phyloP scores from a whole-genome alignment of 345 rosid species.

The Brassica nigra region DNA sequence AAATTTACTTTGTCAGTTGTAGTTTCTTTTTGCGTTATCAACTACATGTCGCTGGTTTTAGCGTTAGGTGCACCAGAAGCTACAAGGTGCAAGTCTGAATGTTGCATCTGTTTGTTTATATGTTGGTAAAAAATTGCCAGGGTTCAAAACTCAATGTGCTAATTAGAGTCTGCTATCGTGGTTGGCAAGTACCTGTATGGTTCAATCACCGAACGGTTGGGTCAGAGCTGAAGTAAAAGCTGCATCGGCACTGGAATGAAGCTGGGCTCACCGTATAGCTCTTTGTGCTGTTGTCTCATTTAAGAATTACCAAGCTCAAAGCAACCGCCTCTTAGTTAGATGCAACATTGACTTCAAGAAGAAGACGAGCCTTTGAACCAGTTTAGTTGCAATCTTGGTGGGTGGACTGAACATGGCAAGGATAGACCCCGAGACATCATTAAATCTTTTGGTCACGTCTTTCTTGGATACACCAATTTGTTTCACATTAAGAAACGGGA shows the following conservation, averaged over 20 bases:
- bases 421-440: background rate
- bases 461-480: constrained; percentile 19
- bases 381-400: constrained; percentile 28
- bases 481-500: background rate
- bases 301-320: too few species aligned
- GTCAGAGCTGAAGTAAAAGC: background rate
- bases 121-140: background rate
- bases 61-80: too few species aligned
- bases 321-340: background rate
- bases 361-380: background rate
- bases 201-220: constrained; percentile 17
- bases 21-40: too few species aligned
- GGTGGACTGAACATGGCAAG: background rate
- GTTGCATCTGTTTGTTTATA: too few species aligned
- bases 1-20: too few species aligned
- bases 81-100: too few species aligned
- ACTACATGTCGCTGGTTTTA: too few species aligned
- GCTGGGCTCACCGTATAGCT: too few species aligned
- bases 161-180: constrained; percentile 15
- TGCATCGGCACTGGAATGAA: background rate
- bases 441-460: constrained; percentile 11
- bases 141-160: constrained; percentile 2
- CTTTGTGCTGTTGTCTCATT: too few species aligned
- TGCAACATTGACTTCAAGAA: background rate
- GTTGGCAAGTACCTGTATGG: constrained; percentile 32